Percentiles rank a stretch among this genome's conserved stretches.
These are phyloP conservation scores for Corrigiola litoralis DNA, from an alignment of 179 eudicot species.

Conservation along the genomic window DNA sequence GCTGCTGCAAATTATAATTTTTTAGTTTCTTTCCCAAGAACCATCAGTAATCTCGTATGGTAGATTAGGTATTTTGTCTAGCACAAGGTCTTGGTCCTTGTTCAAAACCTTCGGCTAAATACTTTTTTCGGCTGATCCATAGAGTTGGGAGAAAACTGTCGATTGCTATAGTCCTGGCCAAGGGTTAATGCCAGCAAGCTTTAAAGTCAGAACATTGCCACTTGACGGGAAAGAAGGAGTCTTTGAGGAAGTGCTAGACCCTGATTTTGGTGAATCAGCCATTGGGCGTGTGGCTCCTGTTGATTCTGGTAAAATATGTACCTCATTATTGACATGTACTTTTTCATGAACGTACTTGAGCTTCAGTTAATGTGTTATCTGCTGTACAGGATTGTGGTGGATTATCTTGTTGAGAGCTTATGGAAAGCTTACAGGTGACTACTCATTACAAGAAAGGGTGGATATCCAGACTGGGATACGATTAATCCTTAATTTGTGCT, in stretches of 20 bases:
- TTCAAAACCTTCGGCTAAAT: neutral
- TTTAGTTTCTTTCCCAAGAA: too few relatives aligned
- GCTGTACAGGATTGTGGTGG: conserved; percentile 41
- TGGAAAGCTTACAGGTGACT: conserved; percentile 41
- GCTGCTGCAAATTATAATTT: too few relatives aligned
- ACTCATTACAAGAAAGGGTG: conserved; percentile 41
- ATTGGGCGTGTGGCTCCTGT: conserved; percentile 48
- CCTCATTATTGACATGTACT: neutral
- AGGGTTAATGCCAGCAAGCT: conserved; percentile 46
- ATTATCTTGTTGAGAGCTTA: conserved; percentile 40
- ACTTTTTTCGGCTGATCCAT: conserved; percentile 2
- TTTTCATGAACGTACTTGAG: neutral
- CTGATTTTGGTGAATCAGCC: conserved; percentile 47
- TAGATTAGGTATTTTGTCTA: too few relatives aligned
- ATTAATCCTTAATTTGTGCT: conserved; percentile 32
- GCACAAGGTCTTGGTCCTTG: neutral
- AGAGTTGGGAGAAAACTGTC: conserved; percentile 48
- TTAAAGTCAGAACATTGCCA: conserved; percentile 29
- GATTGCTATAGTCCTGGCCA: conserved; percentile 42
- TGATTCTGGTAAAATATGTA: conserved; percentile 31
- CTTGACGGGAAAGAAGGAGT: conserved; percentile 34
- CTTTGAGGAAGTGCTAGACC: conserved; percentile 36
- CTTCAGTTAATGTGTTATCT: neutral
- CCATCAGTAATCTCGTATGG: too few relatives aligned
- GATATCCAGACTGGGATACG: conserved; percentile 40